These are phyloP conservation scores for Schizosaccharomyces cryophilus DNA, from an alignment of 805 yeast species.

Conservation along the genomic window DNA sequence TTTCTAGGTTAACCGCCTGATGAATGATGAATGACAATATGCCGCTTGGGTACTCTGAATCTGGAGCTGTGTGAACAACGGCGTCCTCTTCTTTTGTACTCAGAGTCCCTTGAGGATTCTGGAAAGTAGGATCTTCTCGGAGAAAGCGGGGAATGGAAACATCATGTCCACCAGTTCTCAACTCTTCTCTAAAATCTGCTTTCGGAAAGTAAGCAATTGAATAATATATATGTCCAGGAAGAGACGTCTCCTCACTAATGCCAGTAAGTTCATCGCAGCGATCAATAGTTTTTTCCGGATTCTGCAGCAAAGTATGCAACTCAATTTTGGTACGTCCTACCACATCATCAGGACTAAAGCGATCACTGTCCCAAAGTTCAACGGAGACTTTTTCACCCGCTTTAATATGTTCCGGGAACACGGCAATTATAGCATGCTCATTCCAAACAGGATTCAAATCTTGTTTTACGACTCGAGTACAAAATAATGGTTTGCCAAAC, in stretches of 20 bases:
- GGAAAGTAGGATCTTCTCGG: neutral
- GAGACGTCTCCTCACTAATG: neutral
- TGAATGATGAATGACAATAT: neutral
- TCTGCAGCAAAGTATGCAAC: neutral
- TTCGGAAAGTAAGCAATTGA: neutral
- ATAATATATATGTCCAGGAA: neutral
- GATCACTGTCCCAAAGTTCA: slow-evolving; percentile 3
- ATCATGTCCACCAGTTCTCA: neutral
- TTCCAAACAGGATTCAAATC: neutral
- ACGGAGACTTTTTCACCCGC: slow-evolving; percentile 1
- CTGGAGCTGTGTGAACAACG: neutral
- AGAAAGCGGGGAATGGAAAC: neutral
- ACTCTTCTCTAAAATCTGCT: neutral
- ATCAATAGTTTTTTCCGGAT: neutral
- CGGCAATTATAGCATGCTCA: neutral
- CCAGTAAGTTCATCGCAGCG: neutral
- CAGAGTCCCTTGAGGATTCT: neutral
- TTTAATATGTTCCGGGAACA: slow-evolving; percentile 1
- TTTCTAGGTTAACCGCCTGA: neutral
- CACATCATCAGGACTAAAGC: slow-evolving; percentile 1
- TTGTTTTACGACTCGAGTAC: neutral
- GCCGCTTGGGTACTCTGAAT: slow-evolving; percentile 1
- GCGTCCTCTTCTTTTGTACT: neutral
- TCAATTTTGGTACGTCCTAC: neutral
- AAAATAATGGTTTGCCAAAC: slow-evolving; percentile 1